Evolutionary conservation across 805 yeast species (phyloP).

Genomic region (Dipodascopsis uninucleata): DNA sequence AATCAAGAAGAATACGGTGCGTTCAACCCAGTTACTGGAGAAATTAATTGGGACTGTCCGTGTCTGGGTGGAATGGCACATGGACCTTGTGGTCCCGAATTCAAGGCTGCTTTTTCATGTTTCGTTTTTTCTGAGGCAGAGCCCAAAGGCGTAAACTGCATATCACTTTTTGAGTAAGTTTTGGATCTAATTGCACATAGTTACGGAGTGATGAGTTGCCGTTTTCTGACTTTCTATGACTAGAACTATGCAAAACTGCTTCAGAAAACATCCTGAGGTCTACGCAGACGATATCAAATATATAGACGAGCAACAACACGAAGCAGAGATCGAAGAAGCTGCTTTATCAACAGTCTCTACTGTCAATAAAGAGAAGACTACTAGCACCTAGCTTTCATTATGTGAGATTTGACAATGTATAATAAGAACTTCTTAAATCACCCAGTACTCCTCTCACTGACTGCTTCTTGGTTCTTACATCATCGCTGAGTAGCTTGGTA

Average conservation of each 20-base stretch:
- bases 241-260: constrained; percentile 82
- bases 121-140: constrained; percentile 90
- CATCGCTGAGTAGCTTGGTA: no score
- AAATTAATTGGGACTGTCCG: constrained; percentile 99
- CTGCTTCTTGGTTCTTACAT: no score
- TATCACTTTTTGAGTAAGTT: constrained; percentile 66
- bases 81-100: constrained; percentile 97
- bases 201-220: not conserved
- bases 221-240: not conserved
- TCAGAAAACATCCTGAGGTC: constrained; percentile 86
- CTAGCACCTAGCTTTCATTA: no score
- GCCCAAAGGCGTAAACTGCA: constrained; percentile 95
- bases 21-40: constrained; percentile 94
- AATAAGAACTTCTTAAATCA: no score
- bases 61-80: constrained; percentile 98
- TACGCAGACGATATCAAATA: constrained; percentile 76
- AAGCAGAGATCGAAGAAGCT: not conserved
- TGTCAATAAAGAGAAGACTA: no score
- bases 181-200: not conserved
- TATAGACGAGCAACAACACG: constrained; percentile 22
- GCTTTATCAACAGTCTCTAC: no score
- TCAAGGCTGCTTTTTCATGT: constrained; percentile 90
- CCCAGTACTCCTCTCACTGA: no score
- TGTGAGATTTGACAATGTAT: no score
- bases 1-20: constrained; percentile 50